Conservation (phyloP, 192 early-diverging fungal species). For the Gonapodya prolifera region DNA sequence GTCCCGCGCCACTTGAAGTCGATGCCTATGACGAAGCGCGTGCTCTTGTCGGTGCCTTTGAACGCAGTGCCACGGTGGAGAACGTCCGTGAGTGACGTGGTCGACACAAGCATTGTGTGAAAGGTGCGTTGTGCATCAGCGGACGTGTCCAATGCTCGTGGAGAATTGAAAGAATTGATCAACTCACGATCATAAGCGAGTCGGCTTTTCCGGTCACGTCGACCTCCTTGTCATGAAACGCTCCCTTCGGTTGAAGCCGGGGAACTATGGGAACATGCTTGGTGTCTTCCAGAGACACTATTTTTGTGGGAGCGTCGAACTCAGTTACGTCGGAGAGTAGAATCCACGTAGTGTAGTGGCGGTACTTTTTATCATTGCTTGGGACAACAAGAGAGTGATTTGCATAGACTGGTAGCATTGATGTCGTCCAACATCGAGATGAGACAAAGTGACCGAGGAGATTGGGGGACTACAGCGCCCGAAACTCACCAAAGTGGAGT, state of each 20-base stretch:
- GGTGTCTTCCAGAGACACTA: not conserved
- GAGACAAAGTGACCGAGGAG: too few species aligned
- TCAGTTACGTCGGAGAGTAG: conserved; percentile 5
- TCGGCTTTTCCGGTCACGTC: conserved; percentile 1
- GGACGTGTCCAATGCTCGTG: not conserved
- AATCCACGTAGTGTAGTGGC: not conserved
- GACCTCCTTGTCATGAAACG: not conserved
- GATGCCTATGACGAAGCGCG: not conserved
- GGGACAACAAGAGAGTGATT: conserved; percentile 4
- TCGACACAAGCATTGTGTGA: not conserved
- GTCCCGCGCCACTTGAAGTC: not conserved
- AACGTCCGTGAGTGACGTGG: not conserved
- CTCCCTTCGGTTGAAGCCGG: not conserved
- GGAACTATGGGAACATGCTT: not conserved
- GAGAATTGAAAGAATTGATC: not conserved
- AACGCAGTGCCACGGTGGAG: not conserved
- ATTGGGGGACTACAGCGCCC: too few species aligned
- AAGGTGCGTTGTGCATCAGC: too few species aligned
- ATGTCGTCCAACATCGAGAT: too few species aligned
- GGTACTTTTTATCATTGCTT: not conserved
- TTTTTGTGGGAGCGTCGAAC: not conserved
- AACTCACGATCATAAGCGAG: not conserved
- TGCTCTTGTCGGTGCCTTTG: not conserved
- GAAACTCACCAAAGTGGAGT: too few species aligned
- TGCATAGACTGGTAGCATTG: not conserved